Conservation (phyloP, 805 yeast genomes). For the Kodamaea fukazawae region DNA sequence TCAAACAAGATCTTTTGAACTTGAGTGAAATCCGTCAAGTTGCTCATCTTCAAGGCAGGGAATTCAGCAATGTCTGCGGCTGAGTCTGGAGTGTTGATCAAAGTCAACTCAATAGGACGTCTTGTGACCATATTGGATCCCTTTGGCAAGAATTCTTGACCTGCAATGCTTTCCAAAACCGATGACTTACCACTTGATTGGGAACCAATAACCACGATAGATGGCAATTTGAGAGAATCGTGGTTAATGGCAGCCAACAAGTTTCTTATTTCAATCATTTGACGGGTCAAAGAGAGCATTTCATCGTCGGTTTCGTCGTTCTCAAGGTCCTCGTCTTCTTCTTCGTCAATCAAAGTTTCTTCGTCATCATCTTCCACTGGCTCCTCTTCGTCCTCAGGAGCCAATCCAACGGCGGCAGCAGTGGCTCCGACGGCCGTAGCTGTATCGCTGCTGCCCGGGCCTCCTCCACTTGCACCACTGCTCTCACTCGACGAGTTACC, state of each 20-base stretch:
- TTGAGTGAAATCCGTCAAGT: conserved; percentile 81
- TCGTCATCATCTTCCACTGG: conserved; percentile 37
- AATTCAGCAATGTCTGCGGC: conserved; percentile 90
- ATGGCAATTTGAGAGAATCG: conserved; percentile 79
- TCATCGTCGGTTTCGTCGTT: conserved; percentile 67
- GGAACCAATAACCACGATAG: conserved; percentile 95
- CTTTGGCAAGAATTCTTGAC: conserved; percentile 96
- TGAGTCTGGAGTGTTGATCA: conserved; percentile 77
- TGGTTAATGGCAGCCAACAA: conserved; percentile 74
- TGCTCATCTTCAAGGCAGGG: conserved; percentile 81
- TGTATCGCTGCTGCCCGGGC: conserved; percentile 28
- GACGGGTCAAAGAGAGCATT: conserved; percentile 85
- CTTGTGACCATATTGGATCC: conserved; percentile 98
- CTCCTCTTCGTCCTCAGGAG: conserved; percentile 33
- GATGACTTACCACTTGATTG: conserved; percentile 98
- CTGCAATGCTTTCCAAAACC: conserved; percentile 92
- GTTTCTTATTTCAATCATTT: conserved; percentile 93
- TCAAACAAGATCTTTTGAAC: conserved; percentile 87
- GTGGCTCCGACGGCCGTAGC: conserved; percentile 48
- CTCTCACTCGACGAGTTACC: conserved; percentile 20
- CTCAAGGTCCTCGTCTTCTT: conserved; percentile 43
- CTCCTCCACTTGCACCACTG: conserved; percentile 26
- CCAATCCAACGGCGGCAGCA: conserved; percentile 51
- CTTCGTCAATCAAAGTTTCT: conserved; percentile 43
- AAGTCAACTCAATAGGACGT: conserved; percentile 92